These are phyloP conservation scores for Platanus orientalis DNA, from an alignment of 164 flowering plant genomes.

Conservation along the genomic window DNA sequence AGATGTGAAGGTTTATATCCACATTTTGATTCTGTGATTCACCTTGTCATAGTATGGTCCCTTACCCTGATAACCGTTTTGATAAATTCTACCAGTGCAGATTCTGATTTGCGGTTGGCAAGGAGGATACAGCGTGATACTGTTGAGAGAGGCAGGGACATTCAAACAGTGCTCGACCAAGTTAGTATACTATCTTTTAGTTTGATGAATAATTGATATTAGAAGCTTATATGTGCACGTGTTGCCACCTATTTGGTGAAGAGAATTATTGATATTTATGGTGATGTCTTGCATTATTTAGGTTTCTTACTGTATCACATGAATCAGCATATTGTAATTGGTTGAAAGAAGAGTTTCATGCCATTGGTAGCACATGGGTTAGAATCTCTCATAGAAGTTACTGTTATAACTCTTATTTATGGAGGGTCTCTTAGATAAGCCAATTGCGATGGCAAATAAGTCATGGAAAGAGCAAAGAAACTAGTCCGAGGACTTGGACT, in stretches of 20 bases:
- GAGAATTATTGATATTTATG: background rate
- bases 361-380: too few relatives aligned
- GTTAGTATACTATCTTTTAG: slow-evolving; percentile 26
- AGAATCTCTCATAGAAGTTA: background rate
- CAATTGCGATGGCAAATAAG: background rate
- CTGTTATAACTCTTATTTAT: background rate
- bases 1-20: background rate
- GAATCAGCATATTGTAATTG: background rate
- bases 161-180: slow-evolving; percentile 81
- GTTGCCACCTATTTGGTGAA: background rate
- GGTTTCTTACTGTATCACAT: background rate
- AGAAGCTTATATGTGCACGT: background rate
- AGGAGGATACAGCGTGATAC: slow-evolving; percentile 92
- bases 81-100: slow-evolving; percentile 28
- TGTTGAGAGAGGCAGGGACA: slow-evolving; percentile 85
- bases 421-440: background rate
- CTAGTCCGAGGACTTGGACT: background rate
- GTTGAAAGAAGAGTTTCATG: too few relatives aligned
- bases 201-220: background rate
- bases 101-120: slow-evolving; percentile 94
- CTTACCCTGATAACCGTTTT: background rate
- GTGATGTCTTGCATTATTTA: background rate
- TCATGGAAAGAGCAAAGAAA: background rate
- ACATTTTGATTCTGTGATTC: background rate
- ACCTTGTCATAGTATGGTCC: background rate